Percentiles rank a stretch among this genome's conserved stretches.
These are phyloP conservation scores for Leccinum aurantiacum DNA, from an alignment of 768 basidiomycete species.

Conservation along the genomic window DNA sequence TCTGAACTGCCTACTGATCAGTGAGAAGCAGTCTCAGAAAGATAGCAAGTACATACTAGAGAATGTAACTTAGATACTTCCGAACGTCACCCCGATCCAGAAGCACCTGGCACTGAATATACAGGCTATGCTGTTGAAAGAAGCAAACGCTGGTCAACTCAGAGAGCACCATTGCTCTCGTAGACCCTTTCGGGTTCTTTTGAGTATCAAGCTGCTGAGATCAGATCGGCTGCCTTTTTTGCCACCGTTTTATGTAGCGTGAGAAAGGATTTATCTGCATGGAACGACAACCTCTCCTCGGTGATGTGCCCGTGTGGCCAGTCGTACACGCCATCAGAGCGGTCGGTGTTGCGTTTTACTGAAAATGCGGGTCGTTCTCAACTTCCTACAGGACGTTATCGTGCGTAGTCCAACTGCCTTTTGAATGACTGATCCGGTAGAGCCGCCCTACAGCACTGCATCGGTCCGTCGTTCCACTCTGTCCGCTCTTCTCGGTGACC, in stretches of 20 bases:
- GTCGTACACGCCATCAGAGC: constrained; percentile 75
- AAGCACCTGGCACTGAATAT: too few species aligned
- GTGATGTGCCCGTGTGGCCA: constrained; percentile 71
- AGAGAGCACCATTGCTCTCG: too few species aligned
- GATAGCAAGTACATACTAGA: not conserved
- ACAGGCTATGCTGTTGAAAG: too few species aligned
- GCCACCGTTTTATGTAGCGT: not conserved
- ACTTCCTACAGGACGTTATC: constrained; percentile 53
- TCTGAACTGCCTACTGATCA: not conserved
- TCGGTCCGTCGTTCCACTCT: constrained; percentile 45
- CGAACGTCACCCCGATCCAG: too few species aligned
- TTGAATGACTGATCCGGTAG: constrained; percentile 5
- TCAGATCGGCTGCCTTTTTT: not conserved
- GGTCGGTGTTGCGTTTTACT: constrained; percentile 35
- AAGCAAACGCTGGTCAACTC: too few species aligned
- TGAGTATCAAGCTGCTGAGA: too few species aligned
- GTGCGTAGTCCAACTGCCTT: constrained; percentile 36
- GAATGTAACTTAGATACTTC: not conserved
- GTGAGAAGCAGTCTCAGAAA: not conserved
- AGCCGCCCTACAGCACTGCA: constrained; percentile 54
- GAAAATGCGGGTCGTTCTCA: constrained; percentile 7
- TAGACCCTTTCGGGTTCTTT: too few species aligned
- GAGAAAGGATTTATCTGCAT: constrained; percentile 7
- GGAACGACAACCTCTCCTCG: constrained; percentile 43
- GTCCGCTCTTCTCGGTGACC: constrained; percentile 3